phyloP scores from a whole-genome alignment of 768 basidiomycete species.

The Lyophyllum semitale region DNA sequence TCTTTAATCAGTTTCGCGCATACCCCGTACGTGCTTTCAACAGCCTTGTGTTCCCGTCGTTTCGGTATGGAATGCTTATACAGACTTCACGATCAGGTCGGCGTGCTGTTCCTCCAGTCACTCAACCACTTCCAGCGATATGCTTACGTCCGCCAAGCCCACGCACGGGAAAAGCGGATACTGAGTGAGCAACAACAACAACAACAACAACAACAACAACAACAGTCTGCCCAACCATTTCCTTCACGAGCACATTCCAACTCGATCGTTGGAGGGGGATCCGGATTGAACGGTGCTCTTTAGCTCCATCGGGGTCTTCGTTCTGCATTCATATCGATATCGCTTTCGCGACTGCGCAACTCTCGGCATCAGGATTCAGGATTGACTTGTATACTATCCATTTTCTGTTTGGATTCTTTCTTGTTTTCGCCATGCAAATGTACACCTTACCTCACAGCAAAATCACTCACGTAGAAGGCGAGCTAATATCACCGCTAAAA shows the following conservation, averaged over 20 bases:
- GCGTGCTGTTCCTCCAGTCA: slow-evolving; percentile 71
- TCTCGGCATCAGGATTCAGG: neutral
- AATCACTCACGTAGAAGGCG: neutral
- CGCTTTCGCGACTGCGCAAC: neutral
- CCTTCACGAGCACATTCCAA: slow-evolving; percentile 33
- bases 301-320: neutral
- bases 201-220: slow-evolving; percentile 16
- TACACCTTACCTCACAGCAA: neutral
- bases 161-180: slow-evolving; percentile 55
- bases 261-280: slow-evolving; percentile 24
- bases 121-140: slow-evolving; percentile 90
- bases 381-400: neutral
- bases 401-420: neutral
- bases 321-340: neutral
- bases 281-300: slow-evolving; percentile 13
- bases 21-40: slow-evolving; percentile 61
- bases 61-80: slow-evolving; percentile 1
- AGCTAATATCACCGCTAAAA: neutral
- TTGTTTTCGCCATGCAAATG: neutral
- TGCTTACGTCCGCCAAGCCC: slow-evolving; percentile 82
- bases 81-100: slow-evolving; percentile 53
- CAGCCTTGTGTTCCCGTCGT: neutral
- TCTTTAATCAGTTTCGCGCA: slow-evolving; percentile 77
- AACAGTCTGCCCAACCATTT: slow-evolving; percentile 18
- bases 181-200: slow-evolving; percentile 30